Percentiles rank a stretch among this genome's conserved stretches.
Evolutionary conservation across 2,329 filamentous ascomycete genomes (phyloP).

Genomic region (Mycogone perniciosa): DNA sequence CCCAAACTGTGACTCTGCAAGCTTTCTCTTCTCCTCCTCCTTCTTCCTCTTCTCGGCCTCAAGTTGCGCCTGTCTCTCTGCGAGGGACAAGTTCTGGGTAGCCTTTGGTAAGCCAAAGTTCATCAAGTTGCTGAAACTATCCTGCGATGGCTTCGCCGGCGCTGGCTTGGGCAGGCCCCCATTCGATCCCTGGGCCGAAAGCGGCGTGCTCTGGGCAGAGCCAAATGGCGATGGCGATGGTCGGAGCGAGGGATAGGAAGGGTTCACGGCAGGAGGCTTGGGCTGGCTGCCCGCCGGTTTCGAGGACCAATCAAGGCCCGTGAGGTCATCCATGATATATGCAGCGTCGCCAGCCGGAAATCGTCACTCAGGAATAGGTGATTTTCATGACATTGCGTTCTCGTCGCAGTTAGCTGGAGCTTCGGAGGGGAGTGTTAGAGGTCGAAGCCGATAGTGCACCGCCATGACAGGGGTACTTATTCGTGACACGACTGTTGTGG

Average conservation of each 20-base stretch:
- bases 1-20: slow-evolving; percentile 72
- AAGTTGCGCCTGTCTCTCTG: slow-evolving; percentile 67
- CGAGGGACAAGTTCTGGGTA: slow-evolving; percentile 66
- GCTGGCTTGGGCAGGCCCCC: slow-evolving; percentile 37
- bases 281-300: slow-evolving; percentile 31
- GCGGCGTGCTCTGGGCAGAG: slow-evolving; percentile 51
- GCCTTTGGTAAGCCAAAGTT: slow-evolving; percentile 51
- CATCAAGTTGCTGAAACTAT: slow-evolving; percentile 75
- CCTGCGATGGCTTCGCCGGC: slow-evolving; percentile 47
- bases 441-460: slow-evolving; percentile 1
- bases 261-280: slow-evolving; percentile 36
- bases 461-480: slow-evolving; percentile 7
- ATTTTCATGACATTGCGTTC: slow-evolving; percentile 18
- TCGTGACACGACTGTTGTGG: slow-evolving; percentile 3
- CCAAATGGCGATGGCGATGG: slow-evolving; percentile 50
- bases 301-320: slow-evolving; percentile 53
- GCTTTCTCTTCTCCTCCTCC: slow-evolving; percentile 65
- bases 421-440: slow-evolving; percentile 4
- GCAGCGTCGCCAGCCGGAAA: slow-evolving; percentile 17
- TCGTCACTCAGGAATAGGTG: slow-evolving; percentile 21
- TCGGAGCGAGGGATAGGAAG: slow-evolving; percentile 45
- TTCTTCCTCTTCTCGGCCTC: slow-evolving; percentile 62
- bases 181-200: slow-evolving; percentile 45
- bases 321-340: slow-evolving; percentile 54
- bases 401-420: slow-evolving; percentile 5